A percentile compares a stretch with the other conserved stretches of the same genome.
Conservation (phyloP, 306 rosid species). For the Cajanus cajan region DNA sequence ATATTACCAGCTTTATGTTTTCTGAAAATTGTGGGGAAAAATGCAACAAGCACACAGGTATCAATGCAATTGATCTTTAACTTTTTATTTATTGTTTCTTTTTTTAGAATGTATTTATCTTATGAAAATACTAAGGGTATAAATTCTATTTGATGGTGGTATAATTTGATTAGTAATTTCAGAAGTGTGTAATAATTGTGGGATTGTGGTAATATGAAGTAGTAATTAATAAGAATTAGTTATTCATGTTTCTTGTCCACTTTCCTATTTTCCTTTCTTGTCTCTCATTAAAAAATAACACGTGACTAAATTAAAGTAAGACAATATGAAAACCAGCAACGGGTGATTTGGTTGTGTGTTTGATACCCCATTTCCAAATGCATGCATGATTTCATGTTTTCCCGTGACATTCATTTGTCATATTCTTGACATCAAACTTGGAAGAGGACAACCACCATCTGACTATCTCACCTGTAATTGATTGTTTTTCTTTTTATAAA, state of each 20-base stretch:
- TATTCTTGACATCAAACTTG: neutral
- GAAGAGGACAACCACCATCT: neutral
- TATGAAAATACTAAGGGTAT: neutral
- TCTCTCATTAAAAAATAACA: neutral
- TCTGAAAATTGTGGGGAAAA: constrained; percentile 62
- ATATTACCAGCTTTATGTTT: constrained; percentile 68
- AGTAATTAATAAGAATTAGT: neutral
- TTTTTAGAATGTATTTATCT: neutral
- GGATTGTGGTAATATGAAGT: neutral
- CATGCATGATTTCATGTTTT: neutral
- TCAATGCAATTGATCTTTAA: neutral
- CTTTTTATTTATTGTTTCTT: neutral
- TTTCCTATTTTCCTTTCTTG: neutral
- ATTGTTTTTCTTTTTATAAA: neutral
- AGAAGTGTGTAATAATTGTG: neutral
- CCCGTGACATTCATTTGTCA: neutral
- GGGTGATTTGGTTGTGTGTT: neutral
- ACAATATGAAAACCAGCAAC: neutral
- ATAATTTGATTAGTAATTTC: neutral
- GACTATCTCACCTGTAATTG: neutral
- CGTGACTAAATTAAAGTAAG: neutral
- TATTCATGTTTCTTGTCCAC: neutral
- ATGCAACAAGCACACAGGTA: constrained; percentile 66
- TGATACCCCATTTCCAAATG: neutral
- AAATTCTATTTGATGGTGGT: neutral